Evolutionary conservation across 257 asterid genomes (phyloP).

Genomic region (Ocimum tenuiflorum): DNA sequence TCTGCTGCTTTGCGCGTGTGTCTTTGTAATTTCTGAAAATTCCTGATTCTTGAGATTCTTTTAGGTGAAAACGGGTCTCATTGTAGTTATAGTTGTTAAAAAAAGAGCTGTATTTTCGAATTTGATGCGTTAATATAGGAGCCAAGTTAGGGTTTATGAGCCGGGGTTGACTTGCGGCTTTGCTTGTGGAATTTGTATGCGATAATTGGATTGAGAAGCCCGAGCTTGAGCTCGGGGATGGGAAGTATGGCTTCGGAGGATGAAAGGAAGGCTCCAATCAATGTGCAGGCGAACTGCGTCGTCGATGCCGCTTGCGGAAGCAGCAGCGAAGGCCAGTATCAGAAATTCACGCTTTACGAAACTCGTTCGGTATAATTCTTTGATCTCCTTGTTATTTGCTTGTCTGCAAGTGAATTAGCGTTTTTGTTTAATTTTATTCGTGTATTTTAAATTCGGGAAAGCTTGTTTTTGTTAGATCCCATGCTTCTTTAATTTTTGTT

Average conservation of each 20-base stretch:
- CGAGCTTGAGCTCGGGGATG: slow-evolving; percentile 44
- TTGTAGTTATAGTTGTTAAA: slow-evolving; percentile 18
- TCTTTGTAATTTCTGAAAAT: not conserved
- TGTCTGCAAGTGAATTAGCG: slow-evolving; percentile 13
- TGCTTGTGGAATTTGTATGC: slow-evolving; percentile 25
- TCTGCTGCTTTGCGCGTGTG: not conserved
- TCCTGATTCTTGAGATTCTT: not conserved
- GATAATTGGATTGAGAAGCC: slow-evolving; percentile 25
- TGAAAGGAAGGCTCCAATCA: slow-evolving; percentile 26
- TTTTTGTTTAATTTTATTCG: not conserved
- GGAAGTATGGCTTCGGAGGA: slow-evolving; percentile 42
- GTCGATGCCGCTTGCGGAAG: slow-evolving; percentile 19
- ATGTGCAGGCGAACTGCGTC: slow-evolving; percentile 22
- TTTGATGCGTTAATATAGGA: slow-evolving; percentile 14
- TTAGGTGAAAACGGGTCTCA: slow-evolving; percentile 20
- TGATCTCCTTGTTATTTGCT: slow-evolving; percentile 15
- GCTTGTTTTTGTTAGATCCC: not conserved
- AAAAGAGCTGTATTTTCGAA: not conserved
- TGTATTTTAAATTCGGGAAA: not conserved
- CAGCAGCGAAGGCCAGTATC: slow-evolving; percentile 31
- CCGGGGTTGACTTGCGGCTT: slow-evolving; percentile 25
- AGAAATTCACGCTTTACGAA: slow-evolving; percentile 77
- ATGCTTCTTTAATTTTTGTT: not conserved
- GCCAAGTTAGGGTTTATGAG: slow-evolving; percentile 27
- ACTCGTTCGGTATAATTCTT: slow-evolving; percentile 67